Evolutionary conservation across 1,284 basidiomycete genomes (phyloP), one percentile per base, ranked within the genome.

Genomic region (Mycena sp.): DNA sequence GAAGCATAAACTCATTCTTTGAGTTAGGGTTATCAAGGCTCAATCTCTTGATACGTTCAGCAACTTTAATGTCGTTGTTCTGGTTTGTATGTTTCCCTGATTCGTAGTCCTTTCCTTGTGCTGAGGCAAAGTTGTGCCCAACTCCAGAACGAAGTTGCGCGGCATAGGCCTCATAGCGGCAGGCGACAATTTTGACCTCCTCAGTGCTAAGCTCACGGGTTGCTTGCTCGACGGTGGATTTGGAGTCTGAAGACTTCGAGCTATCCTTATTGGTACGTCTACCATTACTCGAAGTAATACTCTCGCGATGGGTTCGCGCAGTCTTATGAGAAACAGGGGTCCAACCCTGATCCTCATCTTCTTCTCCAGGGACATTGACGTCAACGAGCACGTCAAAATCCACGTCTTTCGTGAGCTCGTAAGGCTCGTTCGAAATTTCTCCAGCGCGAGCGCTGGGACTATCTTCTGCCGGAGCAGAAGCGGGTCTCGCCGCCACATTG

Each of bases 281-380:
- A 17, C 21, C 19, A 19, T n/a, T 28, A 29, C 14, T 30, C 12
- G 52, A 44, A 21, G 4, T 26, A 25, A 38, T 41, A 44, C 40
- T 38, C 52, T 54, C 52, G 3, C 52, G 38, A 44, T 54, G 52
- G 14, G 52, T 19, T 4, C 23, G 40, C 12, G 38, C 43, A 19
- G 38, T 54, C 38, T 29, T 54, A 35, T 40, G 52, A 5, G 40
- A 43, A 11, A 54, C 52, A n/a, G 52, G 38, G 35, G 52, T 54
- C 52, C 40, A 54, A 16, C 14, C 52, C 38, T 40, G 26, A 21
- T 12, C 51, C 9, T 46, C 44, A 26, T 7, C 44, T 11, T 28
- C 17, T 9, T 46, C 44, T 6, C 6, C 25, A 7, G 44, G 44
- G 7, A 21, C 25, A 25, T 10, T 5, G 10, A 17, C 40, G n/a